phyloP scores from a whole-genome alignment of 176 grass and related monocot genomes.

The Oropetium thomaeum region DNA sequence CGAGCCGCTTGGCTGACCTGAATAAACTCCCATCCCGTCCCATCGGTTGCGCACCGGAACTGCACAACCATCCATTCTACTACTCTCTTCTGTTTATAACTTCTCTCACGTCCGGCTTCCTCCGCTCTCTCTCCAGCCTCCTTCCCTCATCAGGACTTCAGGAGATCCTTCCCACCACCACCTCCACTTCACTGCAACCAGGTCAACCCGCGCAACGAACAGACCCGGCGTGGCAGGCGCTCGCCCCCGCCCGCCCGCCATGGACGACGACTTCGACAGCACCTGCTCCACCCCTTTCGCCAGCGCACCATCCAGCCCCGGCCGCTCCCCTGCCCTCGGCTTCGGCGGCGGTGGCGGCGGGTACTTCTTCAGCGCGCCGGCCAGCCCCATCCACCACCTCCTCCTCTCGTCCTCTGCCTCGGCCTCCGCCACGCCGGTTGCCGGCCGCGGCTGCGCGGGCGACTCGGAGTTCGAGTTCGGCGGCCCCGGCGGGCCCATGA shows the following conservation, averaged over 20 bases:
- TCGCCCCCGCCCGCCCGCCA: neutral
- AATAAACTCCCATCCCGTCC: neutral
- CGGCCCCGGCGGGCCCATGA: constrained; percentile 62
- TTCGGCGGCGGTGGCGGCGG: constrained; percentile 35
- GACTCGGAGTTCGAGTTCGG: constrained; percentile 81
- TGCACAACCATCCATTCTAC: neutral
- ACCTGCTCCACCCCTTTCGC: constrained; percentile 76
- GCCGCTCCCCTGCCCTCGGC: constrained; percentile 32
- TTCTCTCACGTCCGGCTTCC: constrained; percentile 3
- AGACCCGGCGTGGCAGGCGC: neutral
- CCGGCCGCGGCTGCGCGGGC: constrained; percentile 5
- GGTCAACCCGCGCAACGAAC: neutral
- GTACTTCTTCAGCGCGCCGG: constrained; percentile 93
- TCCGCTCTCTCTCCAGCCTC: constrained; percentile 16
- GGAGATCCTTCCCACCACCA: constrained; percentile 4
- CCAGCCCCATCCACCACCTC: constrained; percentile 94
- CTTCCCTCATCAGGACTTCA: too few relatives aligned
- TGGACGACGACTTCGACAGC: constrained; percentile 71
- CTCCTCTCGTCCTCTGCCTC: constrained; percentile 46
- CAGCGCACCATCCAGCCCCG: constrained; percentile 66
- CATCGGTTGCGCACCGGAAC: constrained; percentile 1
- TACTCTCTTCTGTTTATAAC: constrained; percentile 57
- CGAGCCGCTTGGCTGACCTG: neutral
- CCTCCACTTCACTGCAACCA: neutral
- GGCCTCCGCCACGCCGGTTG: neutral